These are phyloP conservation scores for Tulasnella sp. DNA, from an alignment of 768 basidiomycete species.

Conservation along the genomic window DNA sequence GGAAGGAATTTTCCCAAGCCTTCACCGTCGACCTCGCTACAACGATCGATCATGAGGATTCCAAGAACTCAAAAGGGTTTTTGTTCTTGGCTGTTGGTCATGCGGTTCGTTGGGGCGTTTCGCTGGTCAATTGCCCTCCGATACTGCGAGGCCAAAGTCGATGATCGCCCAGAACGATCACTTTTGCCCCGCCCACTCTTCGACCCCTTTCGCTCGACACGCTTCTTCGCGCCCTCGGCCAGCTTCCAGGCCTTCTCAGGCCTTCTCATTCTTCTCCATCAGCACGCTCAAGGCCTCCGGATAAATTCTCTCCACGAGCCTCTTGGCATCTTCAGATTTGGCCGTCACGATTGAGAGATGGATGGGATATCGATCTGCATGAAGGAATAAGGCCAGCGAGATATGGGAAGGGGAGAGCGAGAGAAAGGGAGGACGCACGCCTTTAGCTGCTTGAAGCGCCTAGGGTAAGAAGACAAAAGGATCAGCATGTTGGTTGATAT, in stretches of 20 bases:
- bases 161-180: too few relatives aligned
- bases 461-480: too few relatives aligned
- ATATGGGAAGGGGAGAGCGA: neutral
- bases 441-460: constrained; percentile 2
- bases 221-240: constrained; percentile 16
- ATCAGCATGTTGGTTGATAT: neutral
- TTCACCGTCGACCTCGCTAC: too few relatives aligned
- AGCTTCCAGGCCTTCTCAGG: constrained; percentile 18
- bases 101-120: too few relatives aligned
- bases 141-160: too few relatives aligned
- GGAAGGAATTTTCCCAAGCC: too few relatives aligned
- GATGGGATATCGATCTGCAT: constrained; percentile 1
- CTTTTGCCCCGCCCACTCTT: too few relatives aligned
- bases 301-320: constrained; percentile 2
- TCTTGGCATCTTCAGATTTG: constrained; percentile 1
- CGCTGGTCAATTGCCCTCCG: too few relatives aligned
- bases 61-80: too few relatives aligned
- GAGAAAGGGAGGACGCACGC: neutral
- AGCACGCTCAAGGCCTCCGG: constrained; percentile 5
- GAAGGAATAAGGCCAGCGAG: neutral
- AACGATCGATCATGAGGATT: too few relatives aligned
- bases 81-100: too few relatives aligned
- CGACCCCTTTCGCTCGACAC: neutral
- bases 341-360: neutral
- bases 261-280: constrained; percentile 26